Evolutionary conservation across 2,329 filamentous ascomycete genomes (phyloP).

Genomic region (Waltergamsia citrina): DNA sequence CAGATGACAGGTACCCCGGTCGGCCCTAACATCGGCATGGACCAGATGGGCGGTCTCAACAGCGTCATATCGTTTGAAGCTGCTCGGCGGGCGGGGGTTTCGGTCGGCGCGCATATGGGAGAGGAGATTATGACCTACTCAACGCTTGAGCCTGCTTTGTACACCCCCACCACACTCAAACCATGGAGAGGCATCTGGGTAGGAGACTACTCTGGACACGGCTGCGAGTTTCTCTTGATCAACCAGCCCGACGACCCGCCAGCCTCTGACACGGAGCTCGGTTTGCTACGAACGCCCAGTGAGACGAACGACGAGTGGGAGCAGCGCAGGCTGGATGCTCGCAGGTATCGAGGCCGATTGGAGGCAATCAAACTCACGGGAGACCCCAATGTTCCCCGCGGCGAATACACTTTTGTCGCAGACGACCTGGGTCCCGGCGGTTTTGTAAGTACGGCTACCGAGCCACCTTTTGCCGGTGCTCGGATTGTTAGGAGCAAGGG

Average conservation of each 20-base stretch:
- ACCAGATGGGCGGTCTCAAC: conserved; percentile 1
- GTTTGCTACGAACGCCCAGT: conserved; percentile 23
- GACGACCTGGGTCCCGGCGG: conserved; percentile 65
- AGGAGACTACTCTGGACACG: conserved; percentile 81
- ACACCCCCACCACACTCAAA: conserved; percentile 70
- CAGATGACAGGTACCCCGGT: conserved; percentile 40
- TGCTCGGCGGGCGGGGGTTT: background rate
- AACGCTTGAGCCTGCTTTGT: conserved; percentile 65
- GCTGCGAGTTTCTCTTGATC: conserved; percentile 79
- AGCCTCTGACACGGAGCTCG: conserved; percentile 26
- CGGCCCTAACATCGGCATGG: conserved; percentile 16
- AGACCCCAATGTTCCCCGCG: conserved; percentile 80
- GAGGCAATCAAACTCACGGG: conserved; percentile 88
- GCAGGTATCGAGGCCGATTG: conserved; percentile 55
- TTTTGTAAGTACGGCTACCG: conserved; percentile 52
- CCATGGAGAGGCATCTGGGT: conserved; percentile 90
- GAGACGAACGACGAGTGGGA: conserved; percentile 39
- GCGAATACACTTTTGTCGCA: conserved; percentile 72
- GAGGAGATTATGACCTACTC: conserved; percentile 53
- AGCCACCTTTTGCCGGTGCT: conserved; percentile 63
- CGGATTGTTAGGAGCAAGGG: conserved; percentile 65
- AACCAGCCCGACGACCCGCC: conserved; percentile 54
- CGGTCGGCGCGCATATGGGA: conserved; percentile 36
- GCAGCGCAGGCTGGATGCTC: conserved; percentile 31
- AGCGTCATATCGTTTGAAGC: no score